Evolutionary conservation across 1,139 yeast species (phyloP).

Genomic region (Meyerozyma athensensis): DNA sequence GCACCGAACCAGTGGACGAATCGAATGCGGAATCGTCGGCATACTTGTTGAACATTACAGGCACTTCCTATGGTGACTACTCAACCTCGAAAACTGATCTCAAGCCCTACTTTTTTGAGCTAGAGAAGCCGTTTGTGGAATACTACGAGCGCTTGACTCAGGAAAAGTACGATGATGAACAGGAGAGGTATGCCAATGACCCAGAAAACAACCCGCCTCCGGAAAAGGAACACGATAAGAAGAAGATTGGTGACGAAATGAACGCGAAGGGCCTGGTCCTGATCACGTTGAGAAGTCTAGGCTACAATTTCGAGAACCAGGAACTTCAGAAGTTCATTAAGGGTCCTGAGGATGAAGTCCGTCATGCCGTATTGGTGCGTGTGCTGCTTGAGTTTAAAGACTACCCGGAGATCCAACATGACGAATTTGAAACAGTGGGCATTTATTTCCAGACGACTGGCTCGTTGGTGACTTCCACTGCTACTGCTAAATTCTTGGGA

Average conservation of each 20-base stretch:
- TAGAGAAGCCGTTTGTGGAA: constrained; percentile 42
- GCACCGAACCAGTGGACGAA: constrained; percentile 15
- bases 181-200: constrained; percentile 22
- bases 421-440: constrained; percentile 52
- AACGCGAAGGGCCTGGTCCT: constrained; percentile 24
- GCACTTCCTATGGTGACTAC: constrained; percentile 13
- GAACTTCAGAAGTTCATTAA: constrained; percentile 16
- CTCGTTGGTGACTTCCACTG: constrained; percentile 56
- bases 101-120: constrained; percentile 19
- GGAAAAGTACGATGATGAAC: constrained; percentile 20
- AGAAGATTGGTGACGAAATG: constrained; percentile 18
- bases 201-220: constrained; percentile 22
- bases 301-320: constrained; percentile 21
- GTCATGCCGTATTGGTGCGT: constrained; percentile 29
- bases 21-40: constrained; percentile 2
- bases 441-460: constrained; percentile 72
- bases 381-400: constrained; percentile 29
- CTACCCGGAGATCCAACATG: constrained; percentile 38
- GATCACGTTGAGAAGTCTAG: constrained; percentile 19
- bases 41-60: constrained; percentile 13
- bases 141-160: constrained; percentile 28
- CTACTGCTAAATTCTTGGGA: constrained; percentile 73
- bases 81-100: constrained; percentile 6
- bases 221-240: constrained; percentile 9
- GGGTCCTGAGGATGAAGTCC: constrained; percentile 15